A percentile compares a stretch with the other conserved stretches of the same genome.
These are phyloP conservation scores for Tetrastigma voinierianum DNA, from an alignment of 164 flowering plant species.

Conservation along the genomic window DNA sequence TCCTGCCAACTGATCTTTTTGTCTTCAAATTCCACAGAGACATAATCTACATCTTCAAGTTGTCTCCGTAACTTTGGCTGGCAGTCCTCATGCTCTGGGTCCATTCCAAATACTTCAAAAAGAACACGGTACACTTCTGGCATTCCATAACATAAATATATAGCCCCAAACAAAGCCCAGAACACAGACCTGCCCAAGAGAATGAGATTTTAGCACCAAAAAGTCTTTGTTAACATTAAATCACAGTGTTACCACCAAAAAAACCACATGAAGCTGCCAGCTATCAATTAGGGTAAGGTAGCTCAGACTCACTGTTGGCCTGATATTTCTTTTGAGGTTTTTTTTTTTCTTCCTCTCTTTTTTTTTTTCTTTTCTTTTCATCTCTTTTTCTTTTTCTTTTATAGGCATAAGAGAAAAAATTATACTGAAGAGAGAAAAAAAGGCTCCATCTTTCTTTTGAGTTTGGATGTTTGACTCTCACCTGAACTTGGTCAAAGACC, in stretches of 20 bases:
- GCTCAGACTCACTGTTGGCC: too few relatives aligned
- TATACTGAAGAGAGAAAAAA: too few relatives aligned
- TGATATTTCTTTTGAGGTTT: too few relatives aligned
- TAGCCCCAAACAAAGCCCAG: constrained; percentile 98
- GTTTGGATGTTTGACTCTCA: too few relatives aligned
- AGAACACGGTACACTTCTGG: constrained; percentile 98
- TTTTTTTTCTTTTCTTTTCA: too few relatives aligned
- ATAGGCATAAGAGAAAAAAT: too few relatives aligned
- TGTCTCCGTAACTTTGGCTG: constrained; percentile 90
- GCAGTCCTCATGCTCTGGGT: constrained; percentile 93
- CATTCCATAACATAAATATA: constrained; percentile 93
- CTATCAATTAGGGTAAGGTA: too few relatives aligned
- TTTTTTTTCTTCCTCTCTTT: too few relatives aligned
- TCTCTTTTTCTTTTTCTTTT: too few relatives aligned
- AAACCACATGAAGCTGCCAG: neutral
- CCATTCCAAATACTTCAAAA: constrained; percentile 98
- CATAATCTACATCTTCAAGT: constrained; percentile 96
- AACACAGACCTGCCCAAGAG: constrained; percentile 72
- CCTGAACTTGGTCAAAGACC: too few relatives aligned
- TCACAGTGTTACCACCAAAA: neutral
- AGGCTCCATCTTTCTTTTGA: too few relatives aligned
- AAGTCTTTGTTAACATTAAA: neutral
- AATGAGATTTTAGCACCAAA: neutral
- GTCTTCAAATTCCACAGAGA: constrained; percentile 94
- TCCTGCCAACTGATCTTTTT: constrained; percentile 85